phyloP scores from a whole-genome alignment of 148 eudicot genomes.

The Vaccinium corymbosum region DNA sequence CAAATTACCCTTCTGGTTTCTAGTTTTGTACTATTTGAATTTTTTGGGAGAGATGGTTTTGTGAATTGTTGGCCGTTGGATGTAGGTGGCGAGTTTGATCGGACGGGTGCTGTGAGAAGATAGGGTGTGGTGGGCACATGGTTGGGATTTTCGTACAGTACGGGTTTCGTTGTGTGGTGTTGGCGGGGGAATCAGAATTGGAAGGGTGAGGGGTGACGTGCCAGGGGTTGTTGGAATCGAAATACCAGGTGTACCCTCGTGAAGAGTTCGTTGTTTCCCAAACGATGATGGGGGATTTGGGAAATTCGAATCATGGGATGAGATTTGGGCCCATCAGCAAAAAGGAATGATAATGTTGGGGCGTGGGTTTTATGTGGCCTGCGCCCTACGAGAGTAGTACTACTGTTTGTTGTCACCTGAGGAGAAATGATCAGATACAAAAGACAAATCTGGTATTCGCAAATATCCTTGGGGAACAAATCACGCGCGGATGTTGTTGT shows the following conservation, averaged over 20 bases:
- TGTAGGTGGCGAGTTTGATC: background rate
- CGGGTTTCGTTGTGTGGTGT: background rate
- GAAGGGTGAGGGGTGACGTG: background rate
- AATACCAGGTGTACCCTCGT: conserved; percentile 1
- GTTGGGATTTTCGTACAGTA: background rate
- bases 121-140: background rate
- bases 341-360: background rate
- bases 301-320: background rate
- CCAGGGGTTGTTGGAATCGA: background rate
- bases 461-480: too few species aligned
- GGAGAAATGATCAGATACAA: background rate
- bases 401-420: background rate
- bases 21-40: background rate
- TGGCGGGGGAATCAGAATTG: conserved; percentile 15
- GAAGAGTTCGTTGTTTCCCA: background rate
- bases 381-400: too few species aligned
- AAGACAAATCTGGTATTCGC: too few species aligned
- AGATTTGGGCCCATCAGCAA: background rate
- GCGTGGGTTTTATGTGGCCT: conserved; percentile 1
- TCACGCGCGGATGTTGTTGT: too few species aligned
- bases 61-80: background rate
- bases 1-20: too few species aligned
- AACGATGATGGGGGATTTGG: background rate
- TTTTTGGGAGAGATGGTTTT: background rate
- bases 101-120: background rate